phyloP scores from a whole-genome alignment of 805 yeast genomes.

The Candida koratica region DNA sequence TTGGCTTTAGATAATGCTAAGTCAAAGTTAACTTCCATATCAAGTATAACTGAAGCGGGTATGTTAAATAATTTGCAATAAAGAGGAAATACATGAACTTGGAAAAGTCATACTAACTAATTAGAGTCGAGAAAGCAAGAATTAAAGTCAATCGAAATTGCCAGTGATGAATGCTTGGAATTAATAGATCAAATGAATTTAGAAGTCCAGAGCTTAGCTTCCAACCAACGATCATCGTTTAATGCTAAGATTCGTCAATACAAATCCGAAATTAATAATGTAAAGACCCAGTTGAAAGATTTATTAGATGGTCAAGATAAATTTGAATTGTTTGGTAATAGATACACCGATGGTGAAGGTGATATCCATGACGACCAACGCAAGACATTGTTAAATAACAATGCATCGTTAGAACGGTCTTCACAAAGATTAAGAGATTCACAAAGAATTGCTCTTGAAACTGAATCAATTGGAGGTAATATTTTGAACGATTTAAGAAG shows the following conservation, averaged over 20 bases:
- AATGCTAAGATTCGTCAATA: slow-evolving; percentile 76
- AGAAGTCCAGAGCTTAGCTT: slow-evolving; percentile 82
- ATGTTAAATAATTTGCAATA: slow-evolving; percentile 9
- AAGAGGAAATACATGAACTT: background rate
- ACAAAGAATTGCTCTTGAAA: slow-evolving; percentile 85
- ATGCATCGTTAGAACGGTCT: slow-evolving; percentile 76
- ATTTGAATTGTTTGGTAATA: slow-evolving; percentile 62
- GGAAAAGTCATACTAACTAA: slow-evolving; percentile 21
- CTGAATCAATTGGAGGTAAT: slow-evolving; percentile 87
- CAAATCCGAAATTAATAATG: slow-evolving; percentile 52
- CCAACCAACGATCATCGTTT: slow-evolving; percentile 61
- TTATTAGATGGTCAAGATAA: slow-evolving; percentile 70
- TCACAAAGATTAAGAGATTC: slow-evolving; percentile 82
- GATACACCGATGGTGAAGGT: slow-evolving; percentile 34
- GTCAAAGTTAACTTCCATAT: slow-evolving; percentile 53
- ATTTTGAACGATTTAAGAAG: slow-evolving; percentile 84
- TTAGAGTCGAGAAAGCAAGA: slow-evolving; percentile 50
- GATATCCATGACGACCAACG: slow-evolving; percentile 62
- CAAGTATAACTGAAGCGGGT: slow-evolving; percentile 12
- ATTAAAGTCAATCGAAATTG: slow-evolving; percentile 57
- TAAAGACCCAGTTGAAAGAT: slow-evolving; percentile 52
- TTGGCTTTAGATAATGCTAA: slow-evolving; percentile 67
- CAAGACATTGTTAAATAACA: slow-evolving; percentile 71
- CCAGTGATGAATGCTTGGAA: slow-evolving; percentile 78
- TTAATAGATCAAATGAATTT: slow-evolving; percentile 81